phyloP scores from a whole-genome alignment of 2,329 filamentous ascomycete species.

The Reticulascus tulasneorum region DNA sequence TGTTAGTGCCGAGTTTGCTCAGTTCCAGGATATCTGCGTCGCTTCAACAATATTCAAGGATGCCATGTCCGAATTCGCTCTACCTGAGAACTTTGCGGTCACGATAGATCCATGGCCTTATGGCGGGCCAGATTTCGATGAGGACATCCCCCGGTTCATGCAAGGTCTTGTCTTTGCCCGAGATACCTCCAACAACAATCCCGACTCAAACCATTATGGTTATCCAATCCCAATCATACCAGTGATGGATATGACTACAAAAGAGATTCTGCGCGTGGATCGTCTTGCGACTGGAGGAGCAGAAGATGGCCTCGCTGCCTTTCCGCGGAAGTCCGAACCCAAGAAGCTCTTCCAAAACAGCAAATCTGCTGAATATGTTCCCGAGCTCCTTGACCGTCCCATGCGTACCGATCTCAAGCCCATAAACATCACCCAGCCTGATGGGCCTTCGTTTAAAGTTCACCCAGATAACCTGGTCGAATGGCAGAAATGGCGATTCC shows the following conservation, averaged over 20 bases:
- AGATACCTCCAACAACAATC: conserved; percentile 36
- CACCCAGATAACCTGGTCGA: conserved; percentile 42
- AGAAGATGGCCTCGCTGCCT: conserved; percentile 39
- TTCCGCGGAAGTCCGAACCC: conserved; percentile 29
- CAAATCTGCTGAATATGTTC: conserved; percentile 41
- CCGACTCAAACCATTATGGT: conserved; percentile 59
- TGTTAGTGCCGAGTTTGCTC: conserved; percentile 33
- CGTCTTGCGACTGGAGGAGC: conserved; percentile 46
- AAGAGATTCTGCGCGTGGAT: conserved; percentile 53
- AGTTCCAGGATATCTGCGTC: conserved; percentile 35
- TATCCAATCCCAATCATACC: conserved; percentile 58
- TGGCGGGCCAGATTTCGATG: conserved; percentile 36
- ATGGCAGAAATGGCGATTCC: conserved; percentile 68
- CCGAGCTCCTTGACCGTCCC: conserved; percentile 45
- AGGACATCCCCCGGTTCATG: conserved; percentile 39
- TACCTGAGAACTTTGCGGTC: conserved; percentile 40
- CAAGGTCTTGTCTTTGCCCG: conserved; percentile 48
- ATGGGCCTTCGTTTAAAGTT: conserved; percentile 63
- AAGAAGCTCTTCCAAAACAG: conserved; percentile 41
- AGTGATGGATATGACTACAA: conserved; percentile 54
- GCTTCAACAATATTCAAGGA: conserved; percentile 41
- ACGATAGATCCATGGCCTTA: conserved; percentile 65
- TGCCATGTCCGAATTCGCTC: conserved; percentile 40
- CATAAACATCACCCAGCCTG: conserved; percentile 66
- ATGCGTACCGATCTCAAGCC: conserved; percentile 58